Evolutionary conservation across 306 rosid species (phyloP).

Genomic region (Adenanthera pavonina): DNA sequence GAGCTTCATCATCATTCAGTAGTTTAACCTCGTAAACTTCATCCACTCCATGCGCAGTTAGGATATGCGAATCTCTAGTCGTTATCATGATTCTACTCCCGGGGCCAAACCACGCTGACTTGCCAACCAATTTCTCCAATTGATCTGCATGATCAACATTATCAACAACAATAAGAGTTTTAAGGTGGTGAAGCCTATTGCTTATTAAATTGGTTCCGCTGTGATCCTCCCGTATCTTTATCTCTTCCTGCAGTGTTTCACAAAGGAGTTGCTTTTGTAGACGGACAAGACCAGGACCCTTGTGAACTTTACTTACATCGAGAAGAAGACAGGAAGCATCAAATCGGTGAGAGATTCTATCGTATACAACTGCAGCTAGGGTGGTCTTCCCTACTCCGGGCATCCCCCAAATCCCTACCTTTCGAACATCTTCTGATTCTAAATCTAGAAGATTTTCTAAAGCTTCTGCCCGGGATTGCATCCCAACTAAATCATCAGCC

Average conservation of each 20-base stretch:
- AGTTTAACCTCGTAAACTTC: not conserved
- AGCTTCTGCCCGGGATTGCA: not conserved
- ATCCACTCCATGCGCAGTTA: not conserved
- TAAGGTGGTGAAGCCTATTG: not conserved
- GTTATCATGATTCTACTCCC: conserved; percentile 30
- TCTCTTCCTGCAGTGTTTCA: not conserved
- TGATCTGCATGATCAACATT: conserved; percentile 22
- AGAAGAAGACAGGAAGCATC: not conserved
- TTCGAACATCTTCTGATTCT: not conserved
- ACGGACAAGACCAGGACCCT: not conserved
- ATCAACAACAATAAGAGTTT: conserved; percentile 14
- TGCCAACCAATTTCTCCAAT: conserved; percentile 7
- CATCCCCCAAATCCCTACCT: conserved; percentile 40
- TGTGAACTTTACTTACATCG: conserved; percentile 20
- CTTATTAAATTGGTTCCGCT: not conserved
- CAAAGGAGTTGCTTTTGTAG: not conserved
- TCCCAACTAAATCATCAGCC: conserved; percentile 38
- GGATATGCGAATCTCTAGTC: conserved; percentile 6
- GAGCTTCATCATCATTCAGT: not conserved
- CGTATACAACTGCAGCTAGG: not conserved
- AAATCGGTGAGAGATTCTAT: not conserved
- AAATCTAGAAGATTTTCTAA: conserved; percentile 23
- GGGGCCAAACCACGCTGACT: not conserved
- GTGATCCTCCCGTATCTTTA: not conserved
- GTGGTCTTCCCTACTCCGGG: conserved; percentile 44